Conservation (phyloP, 2,329 filamentous ascomycete genomes). For the Tolypocladium cylindrosporum region DNA sequence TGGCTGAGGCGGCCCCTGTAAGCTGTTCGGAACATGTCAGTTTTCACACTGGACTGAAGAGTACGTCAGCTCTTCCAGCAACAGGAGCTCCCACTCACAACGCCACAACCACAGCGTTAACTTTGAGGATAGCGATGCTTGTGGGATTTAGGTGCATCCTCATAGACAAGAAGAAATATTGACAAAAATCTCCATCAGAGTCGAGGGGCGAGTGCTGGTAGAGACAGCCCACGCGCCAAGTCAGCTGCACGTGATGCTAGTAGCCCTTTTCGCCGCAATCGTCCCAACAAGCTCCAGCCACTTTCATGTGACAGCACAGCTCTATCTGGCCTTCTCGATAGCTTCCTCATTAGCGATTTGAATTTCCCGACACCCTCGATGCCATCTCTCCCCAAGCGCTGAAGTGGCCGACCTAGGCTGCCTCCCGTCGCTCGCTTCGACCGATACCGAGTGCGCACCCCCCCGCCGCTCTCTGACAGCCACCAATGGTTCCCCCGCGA, state of each 20-base stretch:
- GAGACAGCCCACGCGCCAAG: not conserved
- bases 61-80: too few species aligned
- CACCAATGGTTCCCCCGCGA: conserved; percentile 1
- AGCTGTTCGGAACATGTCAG: too few species aligned
- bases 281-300: not conserved
- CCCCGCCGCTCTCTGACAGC: not conserved
- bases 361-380: not conserved
- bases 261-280: not conserved
- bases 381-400: not conserved
- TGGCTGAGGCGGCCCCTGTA: too few species aligned
- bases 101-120: too few species aligned
- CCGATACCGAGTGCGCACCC: not conserved
- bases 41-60: too few species aligned
- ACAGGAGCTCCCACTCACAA: too few species aligned
- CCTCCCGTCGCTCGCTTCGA: not conserved
- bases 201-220: not conserved
- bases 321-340: not conserved
- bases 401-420: not conserved
- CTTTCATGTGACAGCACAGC: not conserved
- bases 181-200: too few species aligned
- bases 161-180: too few species aligned
- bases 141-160: too few species aligned
- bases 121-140: too few species aligned
- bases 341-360: not conserved
- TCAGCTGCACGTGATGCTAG: not conserved